Percentiles rank a stretch among this genome's conserved stretches.
Conservation (phyloP, 768 basidiomycete genomes). For the Tephrocybe sp. region DNA sequence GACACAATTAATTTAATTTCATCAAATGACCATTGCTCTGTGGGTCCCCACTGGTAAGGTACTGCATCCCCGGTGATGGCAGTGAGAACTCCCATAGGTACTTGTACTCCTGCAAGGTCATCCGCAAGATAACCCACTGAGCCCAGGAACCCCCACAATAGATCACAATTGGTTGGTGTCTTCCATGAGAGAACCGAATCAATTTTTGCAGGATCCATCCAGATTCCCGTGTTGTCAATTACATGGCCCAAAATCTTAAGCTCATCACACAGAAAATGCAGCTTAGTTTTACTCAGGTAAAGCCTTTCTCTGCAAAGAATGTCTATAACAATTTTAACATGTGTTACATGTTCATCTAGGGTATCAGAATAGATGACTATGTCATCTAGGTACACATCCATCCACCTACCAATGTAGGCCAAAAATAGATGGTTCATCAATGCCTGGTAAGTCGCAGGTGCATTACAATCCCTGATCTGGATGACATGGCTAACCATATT, state of each 20-base stretch:
- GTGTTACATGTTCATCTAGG: slow-evolving; percentile 30
- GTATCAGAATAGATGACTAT: slow-evolving; percentile 40
- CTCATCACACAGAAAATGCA: slow-evolving; percentile 20
- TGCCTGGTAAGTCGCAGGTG: neutral
- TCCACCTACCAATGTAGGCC: slow-evolving; percentile 21
- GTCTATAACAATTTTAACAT: slow-evolving; percentile 26
- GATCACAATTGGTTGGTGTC: slow-evolving; percentile 23
- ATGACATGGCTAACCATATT: slow-evolving; percentile 41
- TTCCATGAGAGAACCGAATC: slow-evolving; percentile 29
- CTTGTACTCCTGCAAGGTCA: slow-evolving; percentile 21
- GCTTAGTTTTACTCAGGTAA: slow-evolving; percentile 28
- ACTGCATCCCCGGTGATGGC: no score
- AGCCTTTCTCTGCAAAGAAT: slow-evolving; percentile 26
- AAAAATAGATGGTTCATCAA: slow-evolving; percentile 34
- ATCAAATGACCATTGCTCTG: no score
- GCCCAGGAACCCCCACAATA: slow-evolving; percentile 32
- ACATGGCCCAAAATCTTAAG: slow-evolving; percentile 34
- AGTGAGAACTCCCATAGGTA: slow-evolving; percentile 32
- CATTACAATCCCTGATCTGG: slow-evolving; percentile 19
- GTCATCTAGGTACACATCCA: slow-evolving; percentile 16
- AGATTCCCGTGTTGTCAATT: slow-evolving; percentile 31
- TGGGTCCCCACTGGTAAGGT: no score
- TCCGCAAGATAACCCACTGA: slow-evolving; percentile 33
- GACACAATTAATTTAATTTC: no score
- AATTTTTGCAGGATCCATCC: slow-evolving; percentile 41